A percentile compares a stretch with the other conserved stretches of the same genome.
phyloP scores from a whole-genome alignment of 805 yeast genomes.

The Wickerhamiella spandovensis region DNA sequence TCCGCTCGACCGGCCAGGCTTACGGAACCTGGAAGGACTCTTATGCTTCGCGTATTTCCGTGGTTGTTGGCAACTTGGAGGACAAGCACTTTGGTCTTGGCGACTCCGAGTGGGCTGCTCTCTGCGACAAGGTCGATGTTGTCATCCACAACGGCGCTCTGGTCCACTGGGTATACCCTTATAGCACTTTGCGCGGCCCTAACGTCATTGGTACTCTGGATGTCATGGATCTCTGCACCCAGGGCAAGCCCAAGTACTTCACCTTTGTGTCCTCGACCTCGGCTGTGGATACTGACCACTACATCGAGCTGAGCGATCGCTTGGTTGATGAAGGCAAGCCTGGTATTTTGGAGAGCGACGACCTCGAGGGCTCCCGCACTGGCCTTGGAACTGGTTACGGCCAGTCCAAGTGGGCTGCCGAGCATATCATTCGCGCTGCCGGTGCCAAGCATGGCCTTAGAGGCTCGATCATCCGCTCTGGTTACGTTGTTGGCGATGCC shows the following conservation, averaged over 20 bases:
- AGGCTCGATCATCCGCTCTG: slow-evolving; percentile 89
- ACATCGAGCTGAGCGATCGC: slow-evolving; percentile 61
- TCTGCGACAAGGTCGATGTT: slow-evolving; percentile 55
- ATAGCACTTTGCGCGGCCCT: slow-evolving; percentile 77
- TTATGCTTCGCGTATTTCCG: slow-evolving; percentile 45
- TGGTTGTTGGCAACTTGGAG: slow-evolving; percentile 75
- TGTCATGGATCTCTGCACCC: slow-evolving; percentile 60
- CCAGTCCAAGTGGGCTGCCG: slow-evolving; percentile 97
- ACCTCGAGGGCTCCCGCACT: slow-evolving; percentile 60
- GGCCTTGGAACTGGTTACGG: slow-evolving; percentile 93
- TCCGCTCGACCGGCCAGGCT: slow-evolving; percentile 59
- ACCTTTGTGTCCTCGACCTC: slow-evolving; percentile 95
- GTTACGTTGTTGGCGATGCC: slow-evolving; percentile 84
- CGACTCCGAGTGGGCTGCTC: slow-evolving; percentile 40
- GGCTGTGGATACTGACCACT: slow-evolving; percentile 73
- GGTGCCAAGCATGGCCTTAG: slow-evolving; percentile 66
- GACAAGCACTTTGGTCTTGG: slow-evolving; percentile 57
- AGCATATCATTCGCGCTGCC: slow-evolving; percentile 73
- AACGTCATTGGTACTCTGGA: slow-evolving; percentile 82
- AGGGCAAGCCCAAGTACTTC: slow-evolving; percentile 74
- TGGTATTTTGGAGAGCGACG: slow-evolving; percentile 77
- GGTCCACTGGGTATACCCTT: slow-evolving; percentile 98
- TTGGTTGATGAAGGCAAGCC: slow-evolving; percentile 45
- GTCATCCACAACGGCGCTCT: slow-evolving; percentile 94
- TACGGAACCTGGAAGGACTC: slow-evolving; percentile 69